Evolutionary conservation across 208 protist genomes (phyloP).

Genomic region (Crithidia brevicula): DNA sequence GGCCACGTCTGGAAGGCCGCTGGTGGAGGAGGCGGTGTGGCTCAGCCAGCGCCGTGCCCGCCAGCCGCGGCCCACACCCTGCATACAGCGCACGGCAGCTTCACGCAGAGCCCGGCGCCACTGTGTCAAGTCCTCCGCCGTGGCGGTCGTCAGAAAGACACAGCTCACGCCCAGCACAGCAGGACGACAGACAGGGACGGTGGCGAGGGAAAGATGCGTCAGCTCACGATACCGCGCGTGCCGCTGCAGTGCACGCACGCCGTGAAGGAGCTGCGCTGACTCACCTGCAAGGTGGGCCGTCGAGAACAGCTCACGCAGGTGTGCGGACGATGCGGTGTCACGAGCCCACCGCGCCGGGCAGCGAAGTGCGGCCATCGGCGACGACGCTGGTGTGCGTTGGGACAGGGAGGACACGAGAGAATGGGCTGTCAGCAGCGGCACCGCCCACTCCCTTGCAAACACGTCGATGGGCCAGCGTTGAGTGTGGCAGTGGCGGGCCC

Average conservation of each 20-base stretch:
- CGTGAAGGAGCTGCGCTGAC: neutral
- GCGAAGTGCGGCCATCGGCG: too few relatives aligned
- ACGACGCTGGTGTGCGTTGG: too few relatives aligned
- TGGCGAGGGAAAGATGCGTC: constrained; percentile 10
- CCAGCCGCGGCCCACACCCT: constrained; percentile 12
- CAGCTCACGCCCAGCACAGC: constrained; percentile 27
- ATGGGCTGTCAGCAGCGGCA: constrained; percentile 17
- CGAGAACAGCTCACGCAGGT: too few relatives aligned
- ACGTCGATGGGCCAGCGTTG: constrained; percentile 8
- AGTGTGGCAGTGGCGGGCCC: constrained; percentile 26
- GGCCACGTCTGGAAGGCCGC: too few relatives aligned
- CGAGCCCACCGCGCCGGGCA: too few relatives aligned
- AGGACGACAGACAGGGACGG: neutral
- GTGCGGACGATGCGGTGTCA: too few relatives aligned
- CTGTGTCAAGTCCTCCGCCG: neutral
- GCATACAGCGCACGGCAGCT: constrained; percentile 3
- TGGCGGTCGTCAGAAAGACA: constrained; percentile 13
- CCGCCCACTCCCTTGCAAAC: constrained; percentile 17
- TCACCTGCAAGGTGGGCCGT: too few relatives aligned
- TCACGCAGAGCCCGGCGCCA: constrained; percentile 6
- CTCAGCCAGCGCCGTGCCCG: neutral
- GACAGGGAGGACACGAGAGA: too few relatives aligned
- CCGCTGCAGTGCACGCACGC: constrained; percentile 6
- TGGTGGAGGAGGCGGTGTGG: too few relatives aligned
- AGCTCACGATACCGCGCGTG: constrained; percentile 22